Evolutionary conservation across 208 protist species (phyloP).

Genomic region (Leishmania lainsoni): DNA sequence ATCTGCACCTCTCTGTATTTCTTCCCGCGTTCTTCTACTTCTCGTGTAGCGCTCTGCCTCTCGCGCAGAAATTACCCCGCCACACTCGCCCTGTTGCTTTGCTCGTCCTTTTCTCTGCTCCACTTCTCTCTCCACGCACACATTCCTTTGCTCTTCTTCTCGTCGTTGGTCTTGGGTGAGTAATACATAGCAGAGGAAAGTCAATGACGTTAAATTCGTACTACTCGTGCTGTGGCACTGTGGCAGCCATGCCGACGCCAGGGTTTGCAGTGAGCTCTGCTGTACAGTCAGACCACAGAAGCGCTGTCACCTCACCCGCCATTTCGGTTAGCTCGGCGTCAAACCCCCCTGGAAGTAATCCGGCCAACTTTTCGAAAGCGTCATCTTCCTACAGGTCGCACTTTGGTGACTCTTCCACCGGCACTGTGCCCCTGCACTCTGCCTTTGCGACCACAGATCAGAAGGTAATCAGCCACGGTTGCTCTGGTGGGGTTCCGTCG

Average conservation of each 20-base stretch:
- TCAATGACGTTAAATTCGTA: background rate
- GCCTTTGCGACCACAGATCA: background rate
- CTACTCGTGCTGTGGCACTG: background rate
- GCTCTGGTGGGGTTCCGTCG: background rate
- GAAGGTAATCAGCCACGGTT: background rate
- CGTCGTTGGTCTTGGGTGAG: background rate
- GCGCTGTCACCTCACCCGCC: background rate
- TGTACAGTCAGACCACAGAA: background rate
- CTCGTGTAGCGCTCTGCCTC: background rate
- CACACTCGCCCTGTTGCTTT: constrained; percentile 5
- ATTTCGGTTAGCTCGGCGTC: background rate
- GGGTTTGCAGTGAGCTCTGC: background rate
- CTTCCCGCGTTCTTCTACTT: constrained; percentile 6
- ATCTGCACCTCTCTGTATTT: constrained; percentile 16
- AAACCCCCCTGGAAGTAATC: background rate
- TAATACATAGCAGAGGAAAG: background rate
- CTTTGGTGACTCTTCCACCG: constrained; percentile 26
- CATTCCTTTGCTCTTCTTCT: background rate
- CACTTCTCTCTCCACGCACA: background rate
- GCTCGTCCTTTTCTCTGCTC: background rate
- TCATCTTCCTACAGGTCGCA: constrained; percentile 28
- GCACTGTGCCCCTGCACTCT: constrained; percentile 6
- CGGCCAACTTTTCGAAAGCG: constrained; percentile 14
- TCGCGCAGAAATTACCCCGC: background rate
- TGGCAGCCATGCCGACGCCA: background rate